phyloP scores from a whole-genome alignment of 176 grass and related monocot species.

The Triticum urartu region DNA sequence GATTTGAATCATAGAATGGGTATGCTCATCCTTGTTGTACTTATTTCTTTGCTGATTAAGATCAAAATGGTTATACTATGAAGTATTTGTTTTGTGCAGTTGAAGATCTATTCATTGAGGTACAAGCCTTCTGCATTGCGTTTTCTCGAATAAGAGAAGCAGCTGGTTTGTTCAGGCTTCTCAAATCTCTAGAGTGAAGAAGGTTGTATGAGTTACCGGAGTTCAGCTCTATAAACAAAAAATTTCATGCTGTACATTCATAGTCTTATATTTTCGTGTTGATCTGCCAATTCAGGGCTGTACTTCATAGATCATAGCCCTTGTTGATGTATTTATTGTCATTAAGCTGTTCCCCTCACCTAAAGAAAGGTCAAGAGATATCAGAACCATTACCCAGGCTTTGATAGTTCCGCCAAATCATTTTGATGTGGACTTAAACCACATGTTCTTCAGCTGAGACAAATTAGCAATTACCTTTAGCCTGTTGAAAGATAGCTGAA shows the following conservation, averaged over 20 bases:
- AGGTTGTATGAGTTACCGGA: background rate
- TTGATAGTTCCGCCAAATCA: background rate
- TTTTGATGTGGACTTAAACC: background rate
- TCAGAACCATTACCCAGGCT: background rate
- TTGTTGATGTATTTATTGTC: background rate
- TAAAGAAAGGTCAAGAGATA: background rate
- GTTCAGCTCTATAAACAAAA: background rate
- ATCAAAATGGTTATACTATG: background rate
- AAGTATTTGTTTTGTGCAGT: constrained; percentile 55
- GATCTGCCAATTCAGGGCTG: background rate
- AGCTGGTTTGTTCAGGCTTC: constrained; percentile 79
- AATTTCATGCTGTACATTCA: constrained; percentile 35
- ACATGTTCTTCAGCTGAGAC: background rate
- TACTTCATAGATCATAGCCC: constrained; percentile 6
- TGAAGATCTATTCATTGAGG: constrained; percentile 88
- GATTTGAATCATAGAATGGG: background rate
- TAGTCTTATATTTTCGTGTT: background rate
- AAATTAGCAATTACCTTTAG: background rate
- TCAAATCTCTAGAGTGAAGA: constrained; percentile 82
- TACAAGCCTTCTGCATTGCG: constrained; percentile 95
- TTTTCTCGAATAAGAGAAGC: constrained; percentile 92
- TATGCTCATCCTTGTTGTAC: background rate
- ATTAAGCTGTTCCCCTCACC: background rate
- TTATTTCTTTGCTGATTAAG: background rate
- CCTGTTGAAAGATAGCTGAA: background rate